Evolutionary conservation across 805 yeast genomes (phyloP), one percentile per base, ranked within the genome.

Genomic region (Candida hispaniensis): DNA sequence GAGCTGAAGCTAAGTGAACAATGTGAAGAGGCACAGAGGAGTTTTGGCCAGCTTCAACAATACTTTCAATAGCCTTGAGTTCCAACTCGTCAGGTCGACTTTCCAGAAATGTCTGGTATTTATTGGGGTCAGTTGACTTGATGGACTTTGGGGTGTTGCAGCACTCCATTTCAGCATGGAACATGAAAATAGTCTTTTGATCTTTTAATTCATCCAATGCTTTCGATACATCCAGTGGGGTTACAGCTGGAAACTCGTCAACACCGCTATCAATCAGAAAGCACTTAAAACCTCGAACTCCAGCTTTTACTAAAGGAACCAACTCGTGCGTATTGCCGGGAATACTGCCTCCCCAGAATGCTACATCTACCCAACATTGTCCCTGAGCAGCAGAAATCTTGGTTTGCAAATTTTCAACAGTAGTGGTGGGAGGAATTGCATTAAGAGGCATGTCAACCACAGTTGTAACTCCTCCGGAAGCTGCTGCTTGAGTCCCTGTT

Each of bases 381-480:
- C 74, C 78, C 42, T 63, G 56, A 1, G 95, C 93, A 1, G 95
- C 94, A 12, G 67, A 61, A 41, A 83, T 63, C 53, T 86, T 86
- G 44, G 70, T 59, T 42, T 79, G 64, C 51, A 86, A 71, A 55
- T 86, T 82, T 39, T 68, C 71, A 9, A 86, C 60, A 1, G 79
- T 81, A 1, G 96, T 88, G 0, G 96, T 86, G 18, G 97, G 96
- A 0, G 97, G 97, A 29, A 86, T 75, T 3, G 95, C 94, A 56
- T 86, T 86, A 51, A 86, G 61, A 0, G 97, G 97, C 97, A 86
- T 86, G 54, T 86, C 97, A 12, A 86, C 69, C 12, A 86, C 93
- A 0, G 95, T 85, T 14, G 97, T 86, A 30, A 86, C 96, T 40
- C 97, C 97, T 11, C 97, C 97, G 8, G 86, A 67, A 0, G 93